These are phyloP conservation scores for Penicillium fuscoglaucum DNA, from an alignment of 2,329 filamentous ascomycete species.

Conservation along the genomic window DNA sequence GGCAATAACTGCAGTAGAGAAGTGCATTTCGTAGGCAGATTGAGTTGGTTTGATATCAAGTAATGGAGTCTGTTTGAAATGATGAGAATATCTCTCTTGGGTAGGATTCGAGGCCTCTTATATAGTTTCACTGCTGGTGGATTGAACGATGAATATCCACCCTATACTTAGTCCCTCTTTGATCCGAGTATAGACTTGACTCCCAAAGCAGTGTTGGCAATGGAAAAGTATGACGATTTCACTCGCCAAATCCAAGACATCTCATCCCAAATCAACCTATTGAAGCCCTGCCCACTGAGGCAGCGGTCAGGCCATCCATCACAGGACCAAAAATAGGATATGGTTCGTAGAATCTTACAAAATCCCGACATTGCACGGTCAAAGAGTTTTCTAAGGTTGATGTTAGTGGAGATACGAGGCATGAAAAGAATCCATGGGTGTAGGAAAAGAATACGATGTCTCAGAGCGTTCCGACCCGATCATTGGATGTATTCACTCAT, in stretches of 20 bases:
- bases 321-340: background rate
- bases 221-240: background rate
- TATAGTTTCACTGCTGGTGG: conserved; percentile 7
- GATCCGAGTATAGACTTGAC: background rate
- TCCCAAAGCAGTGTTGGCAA: background rate
- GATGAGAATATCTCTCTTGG: background rate
- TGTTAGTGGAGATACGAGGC: background rate
- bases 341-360: background rate
- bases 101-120: conserved; percentile 1
- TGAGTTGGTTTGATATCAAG: conserved; percentile 8
- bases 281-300: background rate
- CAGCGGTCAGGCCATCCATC: conserved; percentile 10
- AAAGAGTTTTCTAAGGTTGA: background rate
- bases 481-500: background rate
- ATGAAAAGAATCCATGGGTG: background rate
- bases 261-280: background rate
- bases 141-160: background rate
- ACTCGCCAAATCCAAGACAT: conserved; percentile 10
- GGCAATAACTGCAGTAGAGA: conserved; percentile 31
- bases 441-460: conserved; percentile 11
- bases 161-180: background rate
- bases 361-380: conserved; percentile 1
- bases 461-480: conserved; percentile 13
- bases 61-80: background rate
- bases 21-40: conserved; percentile 29